Evolutionary conservation across 768 basidiomycete genomes (phyloP).

Genomic region (Suillus bovinus): DNA sequence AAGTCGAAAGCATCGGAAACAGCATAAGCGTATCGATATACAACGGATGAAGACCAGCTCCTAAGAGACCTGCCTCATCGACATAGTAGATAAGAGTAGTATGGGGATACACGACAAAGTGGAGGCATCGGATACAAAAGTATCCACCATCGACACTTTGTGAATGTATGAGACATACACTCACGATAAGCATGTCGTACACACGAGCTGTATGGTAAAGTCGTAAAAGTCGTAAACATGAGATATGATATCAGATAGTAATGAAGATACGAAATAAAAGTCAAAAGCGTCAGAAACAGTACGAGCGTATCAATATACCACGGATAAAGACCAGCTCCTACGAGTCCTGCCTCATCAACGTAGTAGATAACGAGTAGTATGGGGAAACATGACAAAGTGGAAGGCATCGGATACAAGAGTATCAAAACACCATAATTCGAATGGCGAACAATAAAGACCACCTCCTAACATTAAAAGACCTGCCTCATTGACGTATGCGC

Average conservation of each 20-base stretch:
- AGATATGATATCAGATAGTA: background rate
- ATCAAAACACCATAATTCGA: background rate
- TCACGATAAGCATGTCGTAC: background rate
- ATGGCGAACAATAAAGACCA: background rate
- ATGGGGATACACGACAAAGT: too few species aligned
- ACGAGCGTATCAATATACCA: background rate
- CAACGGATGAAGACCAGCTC: too few species aligned
- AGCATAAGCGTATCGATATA: too few species aligned
- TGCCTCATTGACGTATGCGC: background rate
- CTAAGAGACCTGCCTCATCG: too few species aligned
- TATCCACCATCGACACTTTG: background rate
- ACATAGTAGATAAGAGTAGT: too few species aligned
- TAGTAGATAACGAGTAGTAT: background rate
- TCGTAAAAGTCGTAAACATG: background rate
- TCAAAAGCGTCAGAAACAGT: background rate
- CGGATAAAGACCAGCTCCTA: background rate
- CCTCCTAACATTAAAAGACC: background rate
- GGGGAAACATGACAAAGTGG: background rate
- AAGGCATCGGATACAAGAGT: background rate
- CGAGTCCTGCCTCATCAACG: background rate
- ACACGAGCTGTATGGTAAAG: background rate
- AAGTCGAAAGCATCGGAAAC: too few species aligned
- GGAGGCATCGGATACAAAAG: too few species aligned
- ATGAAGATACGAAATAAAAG: background rate
- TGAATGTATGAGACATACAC: background rate